Evolutionary conservation across 2,329 filamentous ascomycete species (phyloP).

Genomic region (Chaetomiaceae sp.): DNA sequence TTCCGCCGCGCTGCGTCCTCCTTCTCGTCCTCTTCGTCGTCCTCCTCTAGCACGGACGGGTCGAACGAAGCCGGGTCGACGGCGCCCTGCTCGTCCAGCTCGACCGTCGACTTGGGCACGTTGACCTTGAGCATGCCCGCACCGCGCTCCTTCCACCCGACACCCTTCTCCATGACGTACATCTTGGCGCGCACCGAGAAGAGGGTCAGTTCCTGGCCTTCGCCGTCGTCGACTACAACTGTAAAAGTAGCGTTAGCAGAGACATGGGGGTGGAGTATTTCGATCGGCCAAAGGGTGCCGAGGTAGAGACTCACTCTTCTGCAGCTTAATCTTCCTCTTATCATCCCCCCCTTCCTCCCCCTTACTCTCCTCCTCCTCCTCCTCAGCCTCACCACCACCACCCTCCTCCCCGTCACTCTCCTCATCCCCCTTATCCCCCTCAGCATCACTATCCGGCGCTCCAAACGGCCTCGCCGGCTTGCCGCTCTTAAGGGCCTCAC

Average conservation of each 20-base stretch:
- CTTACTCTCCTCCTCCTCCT: conserved; percentile 47
- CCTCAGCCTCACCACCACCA: conserved; percentile 38
- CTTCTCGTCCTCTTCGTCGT: conserved; percentile 29
- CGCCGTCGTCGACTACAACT: conserved; percentile 76
- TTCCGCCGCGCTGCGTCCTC: conserved; percentile 28
- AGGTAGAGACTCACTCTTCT: conserved; percentile 54
- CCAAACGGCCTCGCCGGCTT: conserved; percentile 71
- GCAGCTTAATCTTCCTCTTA: conserved; percentile 59
- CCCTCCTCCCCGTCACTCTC: conserved; percentile 47
- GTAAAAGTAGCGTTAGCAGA: conserved; percentile 2
- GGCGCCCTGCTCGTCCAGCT: conserved; percentile 46
- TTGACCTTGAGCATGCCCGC: conserved; percentile 82
- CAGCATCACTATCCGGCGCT: conserved; percentile 61
- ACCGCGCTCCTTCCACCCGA: conserved; percentile 85
- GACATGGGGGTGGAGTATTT: neutral
- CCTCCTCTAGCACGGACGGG: conserved; percentile 44
- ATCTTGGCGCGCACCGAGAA: conserved; percentile 76
- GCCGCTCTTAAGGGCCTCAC: conserved; percentile 44
- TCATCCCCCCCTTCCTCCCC: conserved; percentile 49
- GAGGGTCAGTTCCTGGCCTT: conserved; percentile 72
- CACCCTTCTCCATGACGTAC: conserved; percentile 66
- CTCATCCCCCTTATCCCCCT: conserved; percentile 41
- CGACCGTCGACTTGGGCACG: conserved; percentile 52
- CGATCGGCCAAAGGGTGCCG: neutral
- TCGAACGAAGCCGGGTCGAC: conserved; percentile 51